Base-by-base conservation (phyloP, 23 red algal species). In the Cyanidioschyzon merolae region DNA sequence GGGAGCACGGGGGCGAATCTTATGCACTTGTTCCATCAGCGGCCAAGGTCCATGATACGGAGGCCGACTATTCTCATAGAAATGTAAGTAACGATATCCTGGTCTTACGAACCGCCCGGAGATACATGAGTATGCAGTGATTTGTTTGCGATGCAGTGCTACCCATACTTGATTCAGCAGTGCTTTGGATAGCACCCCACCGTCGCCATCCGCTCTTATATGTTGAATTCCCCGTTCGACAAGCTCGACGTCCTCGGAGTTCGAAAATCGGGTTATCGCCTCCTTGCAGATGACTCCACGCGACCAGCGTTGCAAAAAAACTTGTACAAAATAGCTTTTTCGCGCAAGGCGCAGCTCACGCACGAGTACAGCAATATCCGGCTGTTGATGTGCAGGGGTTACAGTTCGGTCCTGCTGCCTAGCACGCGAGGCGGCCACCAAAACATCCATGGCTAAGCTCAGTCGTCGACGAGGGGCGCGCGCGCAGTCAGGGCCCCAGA, bases 21-120 rank as follows among this genome's bases (percentile, higher is more conserved):
- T 7, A 7, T 25, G 16, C 12, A 71, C 29, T 35, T 71, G 63
- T 27, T 32, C 16, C 2, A 71, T 7, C 12, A 71, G 63, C 29
- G 63, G 63, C 63, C 63, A 71, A 3, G 63, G 63, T 7, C 63
- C 63, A 71, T 71, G 29, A 32, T 71, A 71, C 29, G 63, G n/a
- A 7, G 63, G 63, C 7, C 63, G 63, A 25, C 12, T 35, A 27
- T 71, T 71, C 29, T 71, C 63, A 7, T 25, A 7, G 63, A 71
- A 71, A 25, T 71, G 63, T 27, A 71, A 35, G 63, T 71, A 71
- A 7, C 32, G 21, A 25, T 32, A 71, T 15, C 63, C 63, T 3
- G 63, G 63, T 25, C 29, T 25, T 27, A 71, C 63, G 2, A 71
- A 7, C 29, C 63, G 63, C 63, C n/a, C 45, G 12, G 45, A 54